Evolutionary conservation across 192 early-diverging fungal species (phyloP).

Genomic region (Pilaira anomala): DNA sequence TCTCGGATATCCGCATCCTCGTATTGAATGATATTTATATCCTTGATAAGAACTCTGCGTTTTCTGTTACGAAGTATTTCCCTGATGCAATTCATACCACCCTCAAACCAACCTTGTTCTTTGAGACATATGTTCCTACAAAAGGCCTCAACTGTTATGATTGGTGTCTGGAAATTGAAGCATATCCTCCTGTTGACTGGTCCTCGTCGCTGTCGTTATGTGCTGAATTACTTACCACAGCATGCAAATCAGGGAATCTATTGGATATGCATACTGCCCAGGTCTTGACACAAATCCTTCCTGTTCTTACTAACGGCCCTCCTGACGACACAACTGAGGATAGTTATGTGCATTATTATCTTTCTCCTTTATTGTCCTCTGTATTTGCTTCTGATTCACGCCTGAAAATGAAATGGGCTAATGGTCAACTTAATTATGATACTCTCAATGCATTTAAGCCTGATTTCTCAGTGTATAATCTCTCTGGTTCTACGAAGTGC

Average conservation of each 20-base stretch:
- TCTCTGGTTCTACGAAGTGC: neutral
- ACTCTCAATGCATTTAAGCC: neutral
- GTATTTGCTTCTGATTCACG: slow-evolving; percentile 5
- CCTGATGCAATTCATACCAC: neutral
- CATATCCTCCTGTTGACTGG: slow-evolving; percentile 3
- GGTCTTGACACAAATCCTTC: slow-evolving; percentile 9
- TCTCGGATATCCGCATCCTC: no score
- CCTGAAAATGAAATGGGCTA: slow-evolving; percentile 15
- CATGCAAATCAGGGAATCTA: slow-evolving; percentile 1
- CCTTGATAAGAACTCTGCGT: slow-evolving; percentile 16
- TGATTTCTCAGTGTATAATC: slow-evolving; percentile 9
- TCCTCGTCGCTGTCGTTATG: neutral
- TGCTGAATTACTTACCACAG: slow-evolving; percentile 2
- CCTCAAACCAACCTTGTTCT: slow-evolving; percentile 8
- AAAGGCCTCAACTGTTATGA: slow-evolving; percentile 8
- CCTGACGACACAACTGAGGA: slow-evolving; percentile 10
- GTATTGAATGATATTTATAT: slow-evolving; percentile 23
- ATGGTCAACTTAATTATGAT: neutral
- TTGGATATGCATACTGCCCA: slow-evolving; percentile 15
- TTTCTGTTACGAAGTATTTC: slow-evolving; percentile 14
- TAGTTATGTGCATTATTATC: slow-evolving; percentile 4
- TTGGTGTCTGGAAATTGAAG: slow-evolving; percentile 11
- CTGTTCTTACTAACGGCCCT: slow-evolving; percentile 8
- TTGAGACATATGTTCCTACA: slow-evolving; percentile 11
- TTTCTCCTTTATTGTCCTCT: neutral